Percentiles rank a stretch among this genome's conserved stretches.
Conservation (phyloP, 352 stramenopile species). For the Peronospora tabacina region DNA sequence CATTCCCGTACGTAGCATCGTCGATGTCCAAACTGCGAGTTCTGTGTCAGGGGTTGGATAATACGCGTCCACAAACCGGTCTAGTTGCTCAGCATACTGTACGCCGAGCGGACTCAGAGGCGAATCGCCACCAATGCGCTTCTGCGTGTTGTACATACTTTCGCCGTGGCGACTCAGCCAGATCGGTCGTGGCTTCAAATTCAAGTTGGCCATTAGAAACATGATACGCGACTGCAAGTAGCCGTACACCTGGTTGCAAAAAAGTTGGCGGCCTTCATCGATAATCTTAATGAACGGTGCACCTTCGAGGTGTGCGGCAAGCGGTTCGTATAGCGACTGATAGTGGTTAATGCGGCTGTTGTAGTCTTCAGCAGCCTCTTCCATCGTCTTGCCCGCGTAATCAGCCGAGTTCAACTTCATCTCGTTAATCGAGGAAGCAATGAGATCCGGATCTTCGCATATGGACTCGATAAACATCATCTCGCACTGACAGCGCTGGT, state of each 20-base stretch:
- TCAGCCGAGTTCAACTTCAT: conserved; percentile 82
- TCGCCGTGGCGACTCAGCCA: conserved; percentile 96
- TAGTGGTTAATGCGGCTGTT: conserved; percentile 77
- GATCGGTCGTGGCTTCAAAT: conserved; percentile 91
- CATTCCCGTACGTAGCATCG: conserved; percentile 93
- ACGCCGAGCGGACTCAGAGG: conserved; percentile 87
- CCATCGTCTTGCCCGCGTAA: conserved; percentile 62
- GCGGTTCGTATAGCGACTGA: conserved; percentile 57
- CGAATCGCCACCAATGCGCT: conserved; percentile 94
- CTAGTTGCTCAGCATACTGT: conserved; percentile 91
- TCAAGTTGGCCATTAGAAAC: conserved; percentile 94
- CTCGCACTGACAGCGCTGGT: conserved; percentile 63
- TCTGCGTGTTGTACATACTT: conserved; percentile 96
- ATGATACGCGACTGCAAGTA: conserved; percentile 88
- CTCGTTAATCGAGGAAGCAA: conserved; percentile 75
- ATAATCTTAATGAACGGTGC: conserved; percentile 78
- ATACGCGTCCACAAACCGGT: conserved; percentile 89
- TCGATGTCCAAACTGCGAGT: conserved; percentile 94
- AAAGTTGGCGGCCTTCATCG: conserved; percentile 73
- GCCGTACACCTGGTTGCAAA: conserved; percentile 80
- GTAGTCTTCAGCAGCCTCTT: conserved; percentile 68
- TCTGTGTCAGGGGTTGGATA: conserved; percentile 72
- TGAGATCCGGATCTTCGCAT: conserved; percentile 60
- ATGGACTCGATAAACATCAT: conserved; percentile 83
- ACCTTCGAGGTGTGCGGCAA: conserved; percentile 46